Evolutionary conservation across 257 asterid genomes (phyloP), one percentile per base, ranked within the genome.

Genomic region (Solanum bulbocastanum): DNA sequence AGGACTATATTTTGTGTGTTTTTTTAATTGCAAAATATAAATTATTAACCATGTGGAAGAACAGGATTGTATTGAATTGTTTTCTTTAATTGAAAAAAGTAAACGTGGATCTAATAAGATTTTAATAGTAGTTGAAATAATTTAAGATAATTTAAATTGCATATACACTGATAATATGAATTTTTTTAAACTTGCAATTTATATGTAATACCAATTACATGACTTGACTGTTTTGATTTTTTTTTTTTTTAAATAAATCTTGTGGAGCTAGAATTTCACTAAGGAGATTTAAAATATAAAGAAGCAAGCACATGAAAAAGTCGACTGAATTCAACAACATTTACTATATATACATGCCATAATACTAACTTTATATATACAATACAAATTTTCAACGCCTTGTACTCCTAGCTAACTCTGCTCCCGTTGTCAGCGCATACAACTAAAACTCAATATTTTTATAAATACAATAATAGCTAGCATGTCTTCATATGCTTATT

Each of bases 381-480:
- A 6, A 13, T 13, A 3, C 15, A 66, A 14, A 14, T 68, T 69
- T 27, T 32, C 4, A 7, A 69, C 4, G 4, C 75, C 10, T 44
- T 65, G 15, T 12, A 16, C 7, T 16, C 10, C 2, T 5, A 5
- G 4, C 13, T 15, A 15, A 10, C 11, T 15, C 13, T 9, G 0
- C 23, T 8, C 5, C 5, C 8, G 1, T 1, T 1, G 1, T 71
- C 6, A 8, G 4, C 11, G 8, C 0, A 4, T 32, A 73, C 16
- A 20, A 18, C 46, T 73, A 0, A 73, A 73, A 18, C 44, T 73
- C 16, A 73, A 35, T 35, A 73, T 20, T 35, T 73, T 35, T 16
- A 72, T 33, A 3, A 71, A 30, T 71, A 9, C 3, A 71, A 8
- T 32, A 33, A 5, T 72, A 33, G 14, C 15, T 72, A 4, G 14